Conservation (phyloP, 768 basidiomycete species). For the Tulasnella sp. region DNA sequence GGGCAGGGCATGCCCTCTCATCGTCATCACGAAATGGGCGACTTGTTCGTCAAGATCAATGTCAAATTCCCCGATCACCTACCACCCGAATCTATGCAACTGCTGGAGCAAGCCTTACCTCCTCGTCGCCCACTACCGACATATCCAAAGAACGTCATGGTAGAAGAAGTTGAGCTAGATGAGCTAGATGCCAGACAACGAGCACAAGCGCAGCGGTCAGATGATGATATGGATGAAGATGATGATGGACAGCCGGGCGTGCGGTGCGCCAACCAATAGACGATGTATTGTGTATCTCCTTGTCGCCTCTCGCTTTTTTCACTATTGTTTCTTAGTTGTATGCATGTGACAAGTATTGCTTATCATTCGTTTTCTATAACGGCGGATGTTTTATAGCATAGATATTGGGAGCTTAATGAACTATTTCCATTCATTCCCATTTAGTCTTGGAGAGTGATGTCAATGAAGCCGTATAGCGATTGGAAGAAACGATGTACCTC, state of each 20-base stretch:
- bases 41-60: slow-evolving; percentile 74
- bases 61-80: slow-evolving; percentile 84
- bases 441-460: slow-evolving; percentile 7
- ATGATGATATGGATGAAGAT: slow-evolving; percentile 90
- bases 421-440: slow-evolving; percentile 7
- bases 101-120: slow-evolving; percentile 77
- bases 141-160: slow-evolving; percentile 47
- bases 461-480: slow-evolving; percentile 5
- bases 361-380: background rate
- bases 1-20: slow-evolving; percentile 99
- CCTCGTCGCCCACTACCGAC: slow-evolving; percentile 54
- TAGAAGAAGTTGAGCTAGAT: slow-evolving; percentile 78
- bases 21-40: slow-evolving; percentile 92
- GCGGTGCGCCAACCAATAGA: slow-evolving; percentile 84
- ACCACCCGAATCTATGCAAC: slow-evolving; percentile 47
- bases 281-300: slow-evolving; percentile 13
- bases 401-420: too few species aligned
- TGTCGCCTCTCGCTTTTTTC: too few species aligned
- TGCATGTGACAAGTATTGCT: too few species aligned
- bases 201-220: slow-evolving; percentile 32
- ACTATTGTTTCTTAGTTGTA: too few species aligned
- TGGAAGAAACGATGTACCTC: slow-evolving; percentile 36
- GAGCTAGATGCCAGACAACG: slow-evolving; percentile 59
- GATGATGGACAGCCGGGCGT: slow-evolving; percentile 60
- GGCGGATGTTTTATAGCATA: background rate